A percentile compares a stretch with the other conserved stretches of the same genome.
Evolutionary conservation across 2,329 filamentous ascomycete species (phyloP).

Genomic region (Sarocladium strictum): DNA sequence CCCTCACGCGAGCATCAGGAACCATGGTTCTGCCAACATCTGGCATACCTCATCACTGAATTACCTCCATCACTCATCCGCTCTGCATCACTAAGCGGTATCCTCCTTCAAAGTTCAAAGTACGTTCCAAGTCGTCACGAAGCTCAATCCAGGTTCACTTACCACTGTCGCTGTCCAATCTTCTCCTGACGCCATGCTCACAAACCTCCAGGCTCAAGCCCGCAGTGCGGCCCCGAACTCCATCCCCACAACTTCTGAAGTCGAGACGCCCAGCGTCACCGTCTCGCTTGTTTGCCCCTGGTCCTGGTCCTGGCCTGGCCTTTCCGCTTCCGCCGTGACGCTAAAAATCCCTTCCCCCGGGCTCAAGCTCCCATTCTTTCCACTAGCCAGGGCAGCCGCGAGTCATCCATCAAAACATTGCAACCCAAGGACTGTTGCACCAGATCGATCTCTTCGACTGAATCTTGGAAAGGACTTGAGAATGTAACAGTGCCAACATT

Average conservation of each 20-base stretch:
- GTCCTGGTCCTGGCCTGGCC: neutral
- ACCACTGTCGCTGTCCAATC: neutral
- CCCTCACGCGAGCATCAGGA: too few relatives aligned
- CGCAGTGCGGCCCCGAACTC: too few relatives aligned
- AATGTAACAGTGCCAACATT: constrained; percentile 1
- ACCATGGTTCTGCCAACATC: too few relatives aligned
- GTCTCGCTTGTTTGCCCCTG: constrained; percentile 1
- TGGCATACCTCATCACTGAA: too few relatives aligned
- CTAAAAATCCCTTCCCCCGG: neutral
- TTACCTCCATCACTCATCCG: too few relatives aligned
- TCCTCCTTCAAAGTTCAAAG: too few relatives aligned
- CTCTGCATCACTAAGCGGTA: too few relatives aligned
- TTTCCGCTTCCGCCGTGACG: constrained; percentile 6
- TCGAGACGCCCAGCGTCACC: constrained; percentile 8
- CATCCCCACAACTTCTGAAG: neutral
- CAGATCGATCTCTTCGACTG: constrained; percentile 1
- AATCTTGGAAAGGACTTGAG: neutral
- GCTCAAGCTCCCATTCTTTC: neutral
- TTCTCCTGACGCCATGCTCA: neutral
- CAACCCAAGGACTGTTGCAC: neutral
- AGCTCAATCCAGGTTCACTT: too few relatives aligned
- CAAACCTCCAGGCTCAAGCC: too few relatives aligned
- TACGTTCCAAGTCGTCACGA: too few relatives aligned
- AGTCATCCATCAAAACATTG: constrained; percentile 1
- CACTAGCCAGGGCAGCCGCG: neutral